A percentile compares a stretch with the other conserved stretches of the same genome.
phyloP scores from a whole-genome alignment of 345 rosid species.

The Populus euphratica region DNA sequence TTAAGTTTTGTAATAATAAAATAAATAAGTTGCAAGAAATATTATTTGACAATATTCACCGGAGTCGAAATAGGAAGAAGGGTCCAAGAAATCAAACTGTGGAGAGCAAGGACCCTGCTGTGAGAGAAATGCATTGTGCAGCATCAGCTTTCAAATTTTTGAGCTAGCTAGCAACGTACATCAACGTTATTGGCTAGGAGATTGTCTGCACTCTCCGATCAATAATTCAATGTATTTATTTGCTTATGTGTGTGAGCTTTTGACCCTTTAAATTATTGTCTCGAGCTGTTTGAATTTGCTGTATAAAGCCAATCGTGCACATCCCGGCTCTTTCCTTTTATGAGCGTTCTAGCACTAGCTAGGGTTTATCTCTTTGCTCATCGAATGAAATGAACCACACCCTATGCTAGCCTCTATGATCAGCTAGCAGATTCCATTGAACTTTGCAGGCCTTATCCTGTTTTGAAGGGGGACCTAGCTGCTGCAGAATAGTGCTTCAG shows the following conservation, averaged over 20 bases:
- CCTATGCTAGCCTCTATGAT: background rate
- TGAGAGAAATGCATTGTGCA: background rate
- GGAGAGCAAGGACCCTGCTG: background rate
- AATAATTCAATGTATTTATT: background rate
- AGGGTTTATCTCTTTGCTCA: background rate
- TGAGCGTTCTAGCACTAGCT: background rate
- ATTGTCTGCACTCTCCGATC: background rate
- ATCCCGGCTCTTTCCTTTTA: background rate
- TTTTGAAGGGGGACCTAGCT: background rate
- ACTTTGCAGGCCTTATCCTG: background rate
- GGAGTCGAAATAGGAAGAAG: background rate
- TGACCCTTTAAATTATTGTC: background rate
- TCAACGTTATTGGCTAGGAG: background rate
- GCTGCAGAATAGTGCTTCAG: background rate
- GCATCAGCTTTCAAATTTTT: background rate
- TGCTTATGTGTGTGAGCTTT: background rate
- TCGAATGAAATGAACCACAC: background rate
- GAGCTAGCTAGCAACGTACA: background rate
- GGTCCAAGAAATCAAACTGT: background rate
- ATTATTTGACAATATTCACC: background rate
- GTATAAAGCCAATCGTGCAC: background rate
- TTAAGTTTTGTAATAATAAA: background rate
- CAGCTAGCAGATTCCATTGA: background rate
- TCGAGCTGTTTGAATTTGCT: background rate
- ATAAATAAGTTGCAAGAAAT: background rate